These are phyloP conservation scores for Sordariomycetes sp. DNA, from an alignment of 2,329 filamentous ascomycete genomes.

Conservation along the genomic window DNA sequence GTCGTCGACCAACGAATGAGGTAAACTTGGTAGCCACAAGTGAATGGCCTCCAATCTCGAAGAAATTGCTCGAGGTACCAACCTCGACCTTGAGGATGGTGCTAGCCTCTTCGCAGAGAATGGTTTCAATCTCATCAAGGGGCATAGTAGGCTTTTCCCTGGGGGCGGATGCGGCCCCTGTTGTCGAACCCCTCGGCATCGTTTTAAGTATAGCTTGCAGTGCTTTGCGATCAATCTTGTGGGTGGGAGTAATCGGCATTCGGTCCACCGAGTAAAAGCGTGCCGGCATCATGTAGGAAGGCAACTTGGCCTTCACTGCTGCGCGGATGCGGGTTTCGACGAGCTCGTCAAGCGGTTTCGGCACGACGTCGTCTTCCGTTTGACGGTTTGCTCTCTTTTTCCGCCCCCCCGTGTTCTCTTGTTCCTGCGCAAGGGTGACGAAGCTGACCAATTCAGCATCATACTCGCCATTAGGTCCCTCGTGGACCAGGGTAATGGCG, in stretches of 20 bases:
- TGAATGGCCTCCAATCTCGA: conserved; percentile 37
- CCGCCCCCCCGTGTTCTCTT: not conserved
- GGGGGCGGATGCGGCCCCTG: not conserved
- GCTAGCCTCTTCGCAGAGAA: conserved; percentile 5
- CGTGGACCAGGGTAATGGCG: no score
- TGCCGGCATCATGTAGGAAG: conserved; percentile 9
- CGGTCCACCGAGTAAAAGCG: conserved; percentile 4
- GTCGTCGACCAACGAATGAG: conserved; percentile 3
- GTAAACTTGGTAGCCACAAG: conserved; percentile 23
- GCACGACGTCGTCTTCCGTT: not conserved
- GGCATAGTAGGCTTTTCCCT: no score
- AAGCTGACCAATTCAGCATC: no score
- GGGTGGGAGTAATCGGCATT: conserved; percentile 8
- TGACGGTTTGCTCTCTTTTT: conserved; percentile 1
- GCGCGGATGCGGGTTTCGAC: conserved; percentile 3
- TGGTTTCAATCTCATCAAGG: conserved; percentile 2
- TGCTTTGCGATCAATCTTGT: conserved; percentile 9
- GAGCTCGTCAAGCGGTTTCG: conserved; percentile 1
- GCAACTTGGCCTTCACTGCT: conserved; percentile 5
- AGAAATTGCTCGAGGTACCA: conserved; percentile 33
- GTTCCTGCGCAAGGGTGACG: not conserved
- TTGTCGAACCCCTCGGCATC: not conserved
- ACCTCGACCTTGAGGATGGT: conserved; percentile 13
- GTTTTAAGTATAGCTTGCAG: conserved; percentile 1
- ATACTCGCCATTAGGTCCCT: no score